Percentiles rank a stretch among this genome's conserved stretches.
Evolutionary conservation across 441 rosid species (phyloP).

Genomic region (Populus tomentosa): DNA sequence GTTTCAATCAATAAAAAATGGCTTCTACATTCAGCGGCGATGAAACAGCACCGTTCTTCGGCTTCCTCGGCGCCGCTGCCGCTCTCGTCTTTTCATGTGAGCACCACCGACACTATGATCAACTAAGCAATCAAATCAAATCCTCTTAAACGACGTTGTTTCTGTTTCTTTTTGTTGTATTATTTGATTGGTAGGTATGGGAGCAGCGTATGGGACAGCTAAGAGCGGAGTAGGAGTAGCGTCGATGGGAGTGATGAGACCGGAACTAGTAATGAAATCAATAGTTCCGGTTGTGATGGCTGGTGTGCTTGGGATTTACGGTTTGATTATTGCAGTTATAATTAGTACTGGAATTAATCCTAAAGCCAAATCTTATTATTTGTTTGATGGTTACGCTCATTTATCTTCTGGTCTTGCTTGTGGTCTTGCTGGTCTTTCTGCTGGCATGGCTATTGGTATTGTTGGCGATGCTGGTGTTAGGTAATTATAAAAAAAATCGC

Average conservation of each 20-base stretch:
- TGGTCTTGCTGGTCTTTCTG: constrained; percentile 46
- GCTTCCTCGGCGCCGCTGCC: constrained; percentile 77
- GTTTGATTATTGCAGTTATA: constrained; percentile 46
- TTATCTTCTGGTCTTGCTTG: constrained; percentile 43
- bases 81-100: constrained; percentile 85
- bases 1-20: constrained; percentile 18
- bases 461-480: constrained; percentile 55
- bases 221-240: constrained; percentile 49
- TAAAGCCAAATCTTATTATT: constrained; percentile 41
- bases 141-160: neutral
- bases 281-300: constrained; percentile 54
- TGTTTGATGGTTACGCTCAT: constrained; percentile 48
- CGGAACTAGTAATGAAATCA: constrained; percentile 53
- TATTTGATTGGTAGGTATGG: constrained; percentile 31
- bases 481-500: constrained; percentile 12
- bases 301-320: constrained; percentile 48
- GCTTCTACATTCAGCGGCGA: constrained; percentile 58
- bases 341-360: constrained; percentile 50
- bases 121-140: neutral
- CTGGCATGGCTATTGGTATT: constrained; percentile 52
- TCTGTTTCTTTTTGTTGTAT: neutral
- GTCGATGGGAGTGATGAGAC: constrained; percentile 54
- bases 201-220: constrained; percentile 48
- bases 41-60: constrained; percentile 85
- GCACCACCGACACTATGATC: neutral